Base-by-base conservation (phyloP, 257 asterid genomes). In the Solanum medicagineum region DNA sequence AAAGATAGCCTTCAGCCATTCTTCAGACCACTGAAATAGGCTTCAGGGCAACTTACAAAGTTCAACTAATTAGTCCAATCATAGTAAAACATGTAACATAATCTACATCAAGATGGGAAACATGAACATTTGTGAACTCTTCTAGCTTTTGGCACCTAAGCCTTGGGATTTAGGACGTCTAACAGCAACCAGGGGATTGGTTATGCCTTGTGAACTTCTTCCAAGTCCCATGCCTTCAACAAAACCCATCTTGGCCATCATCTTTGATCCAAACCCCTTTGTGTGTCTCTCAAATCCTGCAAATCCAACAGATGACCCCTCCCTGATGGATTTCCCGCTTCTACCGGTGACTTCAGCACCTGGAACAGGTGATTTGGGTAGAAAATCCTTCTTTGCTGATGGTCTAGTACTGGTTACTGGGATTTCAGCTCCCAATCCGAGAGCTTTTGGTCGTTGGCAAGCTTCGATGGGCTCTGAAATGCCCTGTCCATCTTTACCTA, bases 231-330 rank as follows among this genome's bases (percentile, higher is more conserved):
- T 84, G 14, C 99, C 99, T 88, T 94, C 97, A 51, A 92, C 92
- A 32, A 97, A 97, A 2, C 98, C 99, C 98, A 95, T 95, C 86
- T 88, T 93, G 5, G 97, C 93, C 99, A 96, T 95, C 94, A 96
- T 89, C 86, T 90, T 96, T 42, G 99, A 96, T 63, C 99, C 99
- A 85, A 96, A 95, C 26, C 99, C 98, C 86, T 89, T 94, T 0
- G 98, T 97, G 40, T 97, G 96, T 91, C 85, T 94, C 95, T 97
- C 99, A 83, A 96, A 96, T 7, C 93, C 89, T 68, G 92, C 99
- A 84, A 94, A 40, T 53, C 88, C 89, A 49, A 68, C 87, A 81
- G 89, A 24, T 75, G 89, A 45, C 59, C 86, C 91, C 20, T 82
- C 89, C 83, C 85, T 90, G 3, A 75, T 84, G 57, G 87, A 79